Evolutionary conservation across 257 asterid species (phyloP).

Genomic region (Misopates orontium): DNA sequence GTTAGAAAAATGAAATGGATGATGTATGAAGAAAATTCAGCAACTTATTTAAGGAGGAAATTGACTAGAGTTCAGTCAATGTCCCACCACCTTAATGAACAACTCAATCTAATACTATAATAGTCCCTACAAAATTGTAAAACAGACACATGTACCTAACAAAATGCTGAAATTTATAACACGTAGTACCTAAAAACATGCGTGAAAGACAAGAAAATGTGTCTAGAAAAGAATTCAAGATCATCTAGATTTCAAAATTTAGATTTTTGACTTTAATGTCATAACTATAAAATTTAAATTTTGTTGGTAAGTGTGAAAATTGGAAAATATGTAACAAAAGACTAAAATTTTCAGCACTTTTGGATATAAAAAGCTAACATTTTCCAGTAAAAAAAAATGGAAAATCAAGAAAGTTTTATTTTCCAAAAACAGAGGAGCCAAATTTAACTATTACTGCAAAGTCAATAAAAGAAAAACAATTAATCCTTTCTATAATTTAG

Average conservation of each 20-base stretch:
- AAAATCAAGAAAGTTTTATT: no score
- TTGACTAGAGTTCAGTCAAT: constrained; percentile 32
- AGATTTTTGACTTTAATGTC: constrained; percentile 1
- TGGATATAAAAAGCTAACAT: not conserved
- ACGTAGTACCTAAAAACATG: constrained; percentile 13
- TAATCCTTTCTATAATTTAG: no score
- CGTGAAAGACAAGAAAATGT: constrained; percentile 33
- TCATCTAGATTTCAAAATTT: not conserved
- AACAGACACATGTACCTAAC: constrained; percentile 40
- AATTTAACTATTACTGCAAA: not conserved
- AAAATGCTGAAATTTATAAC: not conserved
- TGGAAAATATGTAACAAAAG: no score
- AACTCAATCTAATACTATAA: constrained; percentile 37
- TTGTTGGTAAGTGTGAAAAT: no score
- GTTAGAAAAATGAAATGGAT: constrained; percentile 12
- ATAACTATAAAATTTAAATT: not conserved
- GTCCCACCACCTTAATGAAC: constrained; percentile 21
- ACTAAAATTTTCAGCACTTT: not conserved
- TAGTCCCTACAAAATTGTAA: constrained; percentile 15
- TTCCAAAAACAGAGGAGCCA: not conserved
- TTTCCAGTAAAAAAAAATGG: not conserved
- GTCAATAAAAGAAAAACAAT: not conserved
- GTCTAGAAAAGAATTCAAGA: not conserved
- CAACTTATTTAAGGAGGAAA: constrained; percentile 20
- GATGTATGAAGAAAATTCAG: not conserved